Conservation (phyloP, 768 basidiomycete species). For the Guyanaporus albipodus region DNA sequence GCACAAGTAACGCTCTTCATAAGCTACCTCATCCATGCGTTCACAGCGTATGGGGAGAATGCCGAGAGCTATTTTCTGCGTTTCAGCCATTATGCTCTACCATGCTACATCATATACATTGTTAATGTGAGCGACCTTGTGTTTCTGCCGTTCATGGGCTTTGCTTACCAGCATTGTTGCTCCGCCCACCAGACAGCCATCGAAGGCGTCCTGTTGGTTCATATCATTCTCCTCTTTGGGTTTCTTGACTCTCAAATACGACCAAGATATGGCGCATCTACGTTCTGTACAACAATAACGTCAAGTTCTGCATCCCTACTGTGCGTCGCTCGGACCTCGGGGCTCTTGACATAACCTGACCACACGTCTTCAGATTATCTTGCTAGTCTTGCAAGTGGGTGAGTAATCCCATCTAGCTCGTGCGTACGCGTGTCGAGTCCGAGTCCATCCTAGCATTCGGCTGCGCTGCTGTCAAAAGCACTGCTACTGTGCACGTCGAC, state of each 20-base stretch:
- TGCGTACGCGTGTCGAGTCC: neutral
- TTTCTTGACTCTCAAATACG: neutral
- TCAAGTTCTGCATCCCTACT: slow-evolving; percentile 17
- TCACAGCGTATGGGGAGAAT: neutral
- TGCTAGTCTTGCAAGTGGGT: slow-evolving; percentile 16
- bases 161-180: neutral
- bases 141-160: neutral
- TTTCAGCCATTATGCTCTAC: neutral
- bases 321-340: slow-evolving; percentile 4
- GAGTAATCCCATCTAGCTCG: neutral
- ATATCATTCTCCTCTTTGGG: neutral
- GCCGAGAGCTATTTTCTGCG: slow-evolving; percentile 3
- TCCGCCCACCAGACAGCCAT: slow-evolving; percentile 7
- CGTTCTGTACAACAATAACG: slow-evolving; percentile 9
- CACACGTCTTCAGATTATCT: slow-evolving; percentile 1
- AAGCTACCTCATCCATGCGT: neutral
- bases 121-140: slow-evolving; percentile 13
- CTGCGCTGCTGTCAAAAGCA: slow-evolving; percentile 8
- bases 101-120: slow-evolving; percentile 15
- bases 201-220: slow-evolving; percentile 18
- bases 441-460: slow-evolving; percentile 6
- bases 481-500: slow-evolving; percentile 1
- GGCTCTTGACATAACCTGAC: neutral
- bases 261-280: slow-evolving; percentile 25
- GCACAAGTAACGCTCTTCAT: slow-evolving; percentile 5